Base-by-base conservation (phyloP, 805 yeast species). In the Zygosaccharomyces bailii region DNA sequence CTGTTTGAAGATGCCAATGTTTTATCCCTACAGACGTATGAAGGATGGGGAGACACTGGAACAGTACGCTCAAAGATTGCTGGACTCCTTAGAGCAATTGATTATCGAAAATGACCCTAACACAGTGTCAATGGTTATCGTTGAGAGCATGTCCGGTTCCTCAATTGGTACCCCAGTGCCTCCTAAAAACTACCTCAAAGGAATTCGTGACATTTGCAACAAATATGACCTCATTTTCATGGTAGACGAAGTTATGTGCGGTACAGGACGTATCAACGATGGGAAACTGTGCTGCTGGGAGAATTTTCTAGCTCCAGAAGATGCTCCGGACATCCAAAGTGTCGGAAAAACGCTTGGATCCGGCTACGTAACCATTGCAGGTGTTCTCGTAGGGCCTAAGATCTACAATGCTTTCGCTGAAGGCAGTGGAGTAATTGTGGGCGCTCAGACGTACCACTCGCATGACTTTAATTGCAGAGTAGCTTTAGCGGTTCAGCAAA, bases 241-340 rank as follows among this genome's bases (percentile, higher is more conserved):
- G 63, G 60, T 75, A 39, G 82, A 77, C 52, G 82, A 78, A 60
- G 76, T 76, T 34, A 75, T 76, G 79, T 75, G 78, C 55, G 82
- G 82, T 25, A 69, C 75, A 30, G 81, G 80, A 17, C 69, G 82
- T 54, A 63, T 70, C 48, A 54, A 57, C 47, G 53, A 58, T 34
- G 80, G 80, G 29, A 67, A 69, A 21, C 66, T 69, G 49, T 69
- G 65, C 60, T 74, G 74, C 46, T 74, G 76, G 72, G 76, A 72
- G 53, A 70, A 69, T 49, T 70, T 57, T 45, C 57, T 70, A 55
- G 64, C 55, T 24, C 54, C 59, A 13, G 68, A 63, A 17, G 70
- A 61, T 38, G 60, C 61, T 27, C 80, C 80, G 45, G 79, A 75
- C 55, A 63, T 75, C 33, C 71, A 69, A 54, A 63, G 75, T 14